Percentiles rank a stretch among this genome's conserved stretches.
Evolutionary conservation across 2,329 filamentous ascomycete species (phyloP).

Genomic region (Stemphylium lycopersici): DNA sequence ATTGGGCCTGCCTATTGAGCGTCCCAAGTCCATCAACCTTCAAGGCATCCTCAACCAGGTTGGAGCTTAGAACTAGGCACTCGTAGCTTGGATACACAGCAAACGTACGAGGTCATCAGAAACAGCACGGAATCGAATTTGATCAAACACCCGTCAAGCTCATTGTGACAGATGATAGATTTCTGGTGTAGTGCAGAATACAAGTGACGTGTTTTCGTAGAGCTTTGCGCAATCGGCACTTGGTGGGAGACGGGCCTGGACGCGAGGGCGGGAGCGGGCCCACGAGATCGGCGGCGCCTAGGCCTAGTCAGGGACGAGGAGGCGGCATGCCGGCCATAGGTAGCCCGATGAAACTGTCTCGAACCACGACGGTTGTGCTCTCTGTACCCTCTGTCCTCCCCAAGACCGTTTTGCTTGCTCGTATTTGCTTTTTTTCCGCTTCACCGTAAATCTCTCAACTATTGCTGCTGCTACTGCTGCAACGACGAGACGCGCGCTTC

Average conservation of each 20-base stretch:
- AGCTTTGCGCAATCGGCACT: background rate
- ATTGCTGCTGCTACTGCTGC: background rate
- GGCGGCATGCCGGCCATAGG: conserved; percentile 12
- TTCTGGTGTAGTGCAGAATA: too few species aligned
- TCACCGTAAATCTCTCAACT: background rate
- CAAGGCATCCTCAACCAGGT: conserved; percentile 76
- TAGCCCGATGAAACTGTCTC: conserved; percentile 11
- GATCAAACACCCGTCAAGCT: too few species aligned
- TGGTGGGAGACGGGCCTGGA: background rate
- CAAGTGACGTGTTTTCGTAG: background rate
- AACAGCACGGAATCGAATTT: background rate
- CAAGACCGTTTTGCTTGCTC: background rate
- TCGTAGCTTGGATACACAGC: background rate
- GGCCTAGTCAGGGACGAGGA: conserved; percentile 19
- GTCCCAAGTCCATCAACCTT: conserved; percentile 96
- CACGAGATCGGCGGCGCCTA: conserved; percentile 15
- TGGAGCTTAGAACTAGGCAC: conserved; percentile 27
- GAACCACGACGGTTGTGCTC: conserved; percentile 18
- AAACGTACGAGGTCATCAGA: background rate
- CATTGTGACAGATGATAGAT: too few species aligned
- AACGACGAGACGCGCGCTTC: conserved; percentile 4
- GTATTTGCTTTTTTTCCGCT: background rate
- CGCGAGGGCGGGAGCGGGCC: conserved; percentile 5
- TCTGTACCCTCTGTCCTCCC: background rate
- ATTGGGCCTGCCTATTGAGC: conserved; percentile 91